Base-by-base conservation (phyloP, 2,329 filamentous ascomycete genomes). In the Verticillium nubilum region DNA sequence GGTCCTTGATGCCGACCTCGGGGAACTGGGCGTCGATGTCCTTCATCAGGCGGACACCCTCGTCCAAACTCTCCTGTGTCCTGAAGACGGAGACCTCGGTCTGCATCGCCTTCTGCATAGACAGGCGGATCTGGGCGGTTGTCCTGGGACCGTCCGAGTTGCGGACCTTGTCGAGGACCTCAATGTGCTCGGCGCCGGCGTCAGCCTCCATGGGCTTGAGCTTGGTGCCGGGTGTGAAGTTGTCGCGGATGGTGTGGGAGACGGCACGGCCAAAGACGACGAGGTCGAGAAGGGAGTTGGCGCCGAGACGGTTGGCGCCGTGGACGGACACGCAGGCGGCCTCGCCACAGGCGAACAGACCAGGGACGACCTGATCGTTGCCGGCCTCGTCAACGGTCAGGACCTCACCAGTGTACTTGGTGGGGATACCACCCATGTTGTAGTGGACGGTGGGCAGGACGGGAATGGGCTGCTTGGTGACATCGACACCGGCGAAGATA, bases 341-440 rank as follows among this genome's bases (percentile, higher is more conserved):
- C 82, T 98, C 94, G 82, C 94, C 94, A 69, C 93, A 97, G 69
- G 95, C 95, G 74, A 94, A 98, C 64, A 99, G 86, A 76, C 94
- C 94, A 60, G 92, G 92, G 25, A 99, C 95, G 67, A 97, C 85
- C 83, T 96, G 85, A 80, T 98, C 95, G 60, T 96, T 86, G 67
- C 95, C 95, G 63, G 86, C 75, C 72, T 90, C 88, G 68, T 97
- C 92, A 57, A 96, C 81, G 19, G 92, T 96, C 67, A 99, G 78
- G 62, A 98, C 95, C 80, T 99, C 92, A 76, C 95, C 94, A 63
- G 92, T 97, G 84, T 97, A 98, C 72, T 91, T 92, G 67, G 95
- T 98, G 57, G 94, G 94, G 68, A 99, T 97, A 84, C 95, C 94
- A 78, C 94, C 94, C 95, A 98, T 99, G 85, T 97, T 97, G 86